A percentile compares a stretch with the other conserved stretches of the same genome.
These are phyloP conservation scores for Diaporthe velutina DNA, from an alignment of 2,329 filamentous ascomycete genomes.

Conservation along the genomic window DNA sequence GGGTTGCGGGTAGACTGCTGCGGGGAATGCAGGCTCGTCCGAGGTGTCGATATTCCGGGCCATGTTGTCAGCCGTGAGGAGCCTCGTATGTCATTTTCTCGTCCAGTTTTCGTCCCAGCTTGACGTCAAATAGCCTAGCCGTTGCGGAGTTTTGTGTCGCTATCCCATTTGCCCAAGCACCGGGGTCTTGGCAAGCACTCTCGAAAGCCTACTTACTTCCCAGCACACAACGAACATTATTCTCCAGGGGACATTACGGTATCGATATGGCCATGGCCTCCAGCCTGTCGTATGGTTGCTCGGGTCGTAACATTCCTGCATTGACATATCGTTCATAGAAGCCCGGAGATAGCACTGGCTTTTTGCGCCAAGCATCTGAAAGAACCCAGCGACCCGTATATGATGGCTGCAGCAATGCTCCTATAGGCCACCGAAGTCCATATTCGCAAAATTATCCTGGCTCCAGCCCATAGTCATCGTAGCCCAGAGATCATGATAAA, in stretches of 20 bases:
- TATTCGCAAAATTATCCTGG: slow-evolving; percentile 20
- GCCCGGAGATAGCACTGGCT: not conserved
- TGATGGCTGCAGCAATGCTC: too few relatives aligned
- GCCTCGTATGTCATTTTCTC: not conserved
- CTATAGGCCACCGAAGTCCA: slow-evolving; percentile 12
- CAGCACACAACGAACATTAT: not conserved
- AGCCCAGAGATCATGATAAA: slow-evolving; percentile 61
- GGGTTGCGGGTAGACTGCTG: not conserved
- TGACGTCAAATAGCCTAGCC: not conserved
- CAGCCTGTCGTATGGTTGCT: not conserved
- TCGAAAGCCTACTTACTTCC: not conserved
- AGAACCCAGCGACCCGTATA: too few relatives aligned
- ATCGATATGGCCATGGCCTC: not conserved
- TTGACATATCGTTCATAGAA: not conserved
- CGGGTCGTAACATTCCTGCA: not conserved
- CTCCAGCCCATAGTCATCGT: slow-evolving; percentile 63
- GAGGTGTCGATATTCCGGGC: not conserved
- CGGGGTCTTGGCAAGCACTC: not conserved
- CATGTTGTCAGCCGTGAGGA: not conserved
- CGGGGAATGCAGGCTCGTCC: not conserved
- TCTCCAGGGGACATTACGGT: not conserved
- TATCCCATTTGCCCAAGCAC: not conserved
- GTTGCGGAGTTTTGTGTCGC: not conserved
- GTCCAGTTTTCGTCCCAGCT: not conserved
- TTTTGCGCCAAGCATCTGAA: not conserved